Base-by-base conservation (phyloP, 2,329 filamentous ascomycete genomes). In the Fusarium globosum region DNA sequence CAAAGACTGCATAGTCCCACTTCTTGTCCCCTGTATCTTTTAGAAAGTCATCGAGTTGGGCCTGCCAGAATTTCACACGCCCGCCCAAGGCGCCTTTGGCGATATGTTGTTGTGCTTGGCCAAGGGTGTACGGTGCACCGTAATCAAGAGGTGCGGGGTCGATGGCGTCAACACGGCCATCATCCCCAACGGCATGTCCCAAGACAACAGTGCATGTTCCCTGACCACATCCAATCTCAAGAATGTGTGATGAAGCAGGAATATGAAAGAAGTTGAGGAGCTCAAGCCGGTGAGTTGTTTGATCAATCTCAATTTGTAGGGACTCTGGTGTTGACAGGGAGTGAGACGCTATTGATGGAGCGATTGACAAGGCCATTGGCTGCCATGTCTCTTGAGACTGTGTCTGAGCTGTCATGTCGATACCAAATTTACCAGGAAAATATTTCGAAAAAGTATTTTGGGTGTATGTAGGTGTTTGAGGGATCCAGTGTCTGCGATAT, bases 201-300 rank as follows among this genome's bases (percentile, higher is more conserved):
- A 69, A n/a, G 26, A 69, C 65, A 6, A 65, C 66, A 16, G 66
- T 69, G 7, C 66, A 69, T 14, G 66, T 69, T 15, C 65, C 66
- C 10, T 69, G 66, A 6, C 66, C 65, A 6, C 66, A 69, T 4
- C 66, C 66, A 6, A 69, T 20, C 12, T 69, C 66, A 0, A 69
- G 18, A 15, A 69, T 53, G 0, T 18, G 28, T 0, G 66, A 69
- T 8, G 66, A 35, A 4, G 21, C 1, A 1, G n/a, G 28, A 1
- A 69, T 30, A 0, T 15, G 58, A 2, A 69, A 69, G 1, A 42
- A 48, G 11, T 65, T 69, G 13, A 69, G 23, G 8, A 69, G 21
- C 6, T 69, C 35, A 1, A 69, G 39, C 2, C 66, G 51, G 14
- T 69, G 65, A 2, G 35, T 42, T 13, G 65, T 30, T 48, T 69